Evolutionary conservation across 129 eudicot species (phyloP), one percentile per base, ranked within the genome.

Genomic region (Flaveria robusta): DNA sequence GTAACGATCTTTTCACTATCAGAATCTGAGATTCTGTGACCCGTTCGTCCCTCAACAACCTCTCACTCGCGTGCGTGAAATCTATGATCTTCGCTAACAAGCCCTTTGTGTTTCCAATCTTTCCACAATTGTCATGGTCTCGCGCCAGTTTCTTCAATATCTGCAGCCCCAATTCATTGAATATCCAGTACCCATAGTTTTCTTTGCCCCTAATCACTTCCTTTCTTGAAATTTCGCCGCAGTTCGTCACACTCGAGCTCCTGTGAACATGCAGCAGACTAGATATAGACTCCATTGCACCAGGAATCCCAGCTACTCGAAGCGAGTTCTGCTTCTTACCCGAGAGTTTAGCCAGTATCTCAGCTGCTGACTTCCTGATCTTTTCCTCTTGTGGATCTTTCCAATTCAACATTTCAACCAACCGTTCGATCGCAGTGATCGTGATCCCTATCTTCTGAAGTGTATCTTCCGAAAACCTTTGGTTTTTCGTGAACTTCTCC

Each of bases 401-500:
- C 99, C 99, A 91, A 81, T 94, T 94, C 64, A 94, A 60, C 90
- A 94, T 94, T 72, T 91, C 97, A 0, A 94, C 90, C 52, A 94
- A 68, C 71, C 97, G 83, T 12, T 94, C 99, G 64, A 91, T 85
- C 14, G 84, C 97, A 0, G 88, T 70, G 59, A 94, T 78, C 8
- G 79, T 83, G 37, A 87, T 78, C 45, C 99, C 99, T 12, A 94
- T 87, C 76, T 91, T 91, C 75, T 94, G 97, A 22, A 94, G 84
- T 0, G 99, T 94, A 55, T 94, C 93, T 8, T 89, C 86, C 2
- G 89, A 86, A 74, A 91, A 87, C 46, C 86, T 81, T 0, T 71
- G 55, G 26, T 77, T 91, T 19, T 71, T 80, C 7, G 93, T 75
- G 70, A 94, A 91, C 31, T 49, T 83, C 31, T 71, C 72, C 56